Evolutionary conservation across 805 yeast species (phyloP).

Genomic region (Zygosaccharomyces siamensis): DNA sequence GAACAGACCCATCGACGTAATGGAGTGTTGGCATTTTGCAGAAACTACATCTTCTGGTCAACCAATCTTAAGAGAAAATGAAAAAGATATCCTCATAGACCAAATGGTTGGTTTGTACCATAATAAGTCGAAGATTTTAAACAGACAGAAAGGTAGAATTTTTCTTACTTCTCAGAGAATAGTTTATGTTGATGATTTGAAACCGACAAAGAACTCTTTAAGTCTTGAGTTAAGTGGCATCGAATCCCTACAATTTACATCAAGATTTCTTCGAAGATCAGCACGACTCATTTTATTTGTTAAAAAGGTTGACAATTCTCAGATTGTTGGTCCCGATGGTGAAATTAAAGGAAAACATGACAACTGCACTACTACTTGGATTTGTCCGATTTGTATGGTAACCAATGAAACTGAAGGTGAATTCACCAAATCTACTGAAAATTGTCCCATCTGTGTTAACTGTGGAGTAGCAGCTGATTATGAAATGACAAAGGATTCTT

Average conservation of each 20-base stretch:
- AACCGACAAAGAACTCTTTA: conserved; percentile 42
- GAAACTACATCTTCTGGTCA: conserved; percentile 38
- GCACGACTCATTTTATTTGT: conserved; percentile 61
- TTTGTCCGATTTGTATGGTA: conserved; percentile 74
- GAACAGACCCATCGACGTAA: not conserved
- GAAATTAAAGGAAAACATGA: not conserved
- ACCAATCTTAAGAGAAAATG: conserved; percentile 41
- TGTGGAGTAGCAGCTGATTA: conserved; percentile 55
- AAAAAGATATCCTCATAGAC: conserved; percentile 49
- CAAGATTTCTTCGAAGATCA: conserved; percentile 67
- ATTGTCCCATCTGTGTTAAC: conserved; percentile 47
- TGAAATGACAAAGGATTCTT: conserved; percentile 35
- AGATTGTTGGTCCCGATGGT: conserved; percentile 4
- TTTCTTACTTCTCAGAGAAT: conserved; percentile 72
- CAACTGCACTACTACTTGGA: conserved; percentile 46
- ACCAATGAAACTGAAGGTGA: conserved; percentile 29
- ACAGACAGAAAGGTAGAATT: conserved; percentile 68
- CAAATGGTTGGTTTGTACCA: conserved; percentile 70
- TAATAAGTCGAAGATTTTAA: conserved; percentile 58
- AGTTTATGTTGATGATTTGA: conserved; percentile 59
- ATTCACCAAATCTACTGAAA: conserved; percentile 14
- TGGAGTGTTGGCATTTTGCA: conserved; percentile 36
- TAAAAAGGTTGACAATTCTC: conserved; percentile 16
- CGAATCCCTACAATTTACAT: conserved; percentile 37
- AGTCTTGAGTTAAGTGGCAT: conserved; percentile 44